Base-by-base conservation (phyloP, 2,329 filamentous ascomycete genomes). In the Paecilomyces fulvus region DNA sequence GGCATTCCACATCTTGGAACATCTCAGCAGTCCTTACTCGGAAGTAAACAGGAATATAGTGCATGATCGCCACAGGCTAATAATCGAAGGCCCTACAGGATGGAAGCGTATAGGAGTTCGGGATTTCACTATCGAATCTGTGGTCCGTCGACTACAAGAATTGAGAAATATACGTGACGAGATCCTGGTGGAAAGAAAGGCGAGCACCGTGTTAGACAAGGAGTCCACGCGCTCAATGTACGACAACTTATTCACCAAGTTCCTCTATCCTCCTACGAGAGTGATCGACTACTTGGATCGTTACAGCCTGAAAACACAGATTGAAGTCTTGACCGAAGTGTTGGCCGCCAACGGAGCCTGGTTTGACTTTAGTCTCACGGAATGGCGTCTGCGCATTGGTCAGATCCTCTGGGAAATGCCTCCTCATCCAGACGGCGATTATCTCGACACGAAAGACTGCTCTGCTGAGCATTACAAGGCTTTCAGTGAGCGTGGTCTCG, bases 311-410 rank as follows among this genome's bases (percentile, higher is more conserved):
- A 74, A 75, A 59, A 69, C 68, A 4, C 77, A 80, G 60, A 77
- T 80, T 54, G 73, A 72, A 51, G 73, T 75, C 3, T 56, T 80
- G 20, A 70, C 73, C 14, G 68, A 70, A 20, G 72, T 76, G 0
- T 62, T 80, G n/a, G 67, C 69, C 3, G 71, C 72, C 1, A 70
- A 70, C 1, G 74, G 73, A 6, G 71, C 77, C 2, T 80, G 78
- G 78, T 61, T 76, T 11, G 72, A 80, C 57, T 77, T 80, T 58
- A 77, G 76, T 59, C 57, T 73, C 2, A 70, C 73, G 0, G 75
- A 79, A 55, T 76, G 75, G 70, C 72, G 77, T 12, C 66, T 77
- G n/a, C 69, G 73, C 7, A 69, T 73, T 2, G 77, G 77, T 1
- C 75, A 79, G 56, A 59, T 78, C 6, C 63, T 80, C 5, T 79